Evolutionary conservation across 306 rosid genomes (phyloP).

Genomic region (Ochetophila trinervis): DNA sequence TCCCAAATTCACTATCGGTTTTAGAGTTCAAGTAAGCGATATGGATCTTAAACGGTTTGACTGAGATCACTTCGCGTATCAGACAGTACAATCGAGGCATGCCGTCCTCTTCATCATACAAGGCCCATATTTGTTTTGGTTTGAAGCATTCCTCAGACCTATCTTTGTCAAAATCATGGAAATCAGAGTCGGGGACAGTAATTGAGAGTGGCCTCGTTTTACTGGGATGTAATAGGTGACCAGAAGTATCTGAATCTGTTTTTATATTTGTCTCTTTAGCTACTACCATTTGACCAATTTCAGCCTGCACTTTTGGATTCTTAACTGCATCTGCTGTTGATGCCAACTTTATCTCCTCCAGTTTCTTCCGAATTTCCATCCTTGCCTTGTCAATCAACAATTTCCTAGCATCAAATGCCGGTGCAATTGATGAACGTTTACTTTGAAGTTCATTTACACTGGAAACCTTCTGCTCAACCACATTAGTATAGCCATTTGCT

Average conservation of each 20-base stretch:
- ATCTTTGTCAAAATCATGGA: constrained; percentile 93
- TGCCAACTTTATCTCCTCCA: constrained; percentile 69
- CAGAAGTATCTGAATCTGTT: constrained; percentile 34
- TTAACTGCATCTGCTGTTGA: constrained; percentile 36
- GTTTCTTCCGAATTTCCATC: constrained; percentile 65
- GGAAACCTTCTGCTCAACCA: constrained; percentile 43
- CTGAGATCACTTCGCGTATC: constrained; percentile 81
- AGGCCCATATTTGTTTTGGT: constrained; percentile 98
- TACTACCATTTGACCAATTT: constrained; percentile 38
- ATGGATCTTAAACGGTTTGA: constrained; percentile 77
- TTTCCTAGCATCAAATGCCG: constrained; percentile 76
- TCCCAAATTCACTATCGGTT: constrained; percentile 85
- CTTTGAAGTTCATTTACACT: constrained; percentile 44
- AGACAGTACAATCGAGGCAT: constrained; percentile 99
- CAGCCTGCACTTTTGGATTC: constrained; percentile 39
- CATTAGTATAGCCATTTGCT: constrained; percentile 57
- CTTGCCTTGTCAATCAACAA: constrained; percentile 84
- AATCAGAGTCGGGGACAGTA: constrained; percentile 91
- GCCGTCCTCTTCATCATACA: constrained; percentile 97
- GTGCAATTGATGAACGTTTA: constrained; percentile 60
- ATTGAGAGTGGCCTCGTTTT: constrained; percentile 54
- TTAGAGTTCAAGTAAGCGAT: constrained; percentile 86
- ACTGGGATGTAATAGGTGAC: constrained; percentile 41
- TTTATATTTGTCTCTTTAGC: constrained; percentile 32
- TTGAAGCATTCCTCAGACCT: constrained; percentile 90